Evolutionary conservation across 192 early-diverging fungal genomes (phyloP), one percentile per base, ranked within the genome.

Genomic region (Diversispora epigaea): DNA sequence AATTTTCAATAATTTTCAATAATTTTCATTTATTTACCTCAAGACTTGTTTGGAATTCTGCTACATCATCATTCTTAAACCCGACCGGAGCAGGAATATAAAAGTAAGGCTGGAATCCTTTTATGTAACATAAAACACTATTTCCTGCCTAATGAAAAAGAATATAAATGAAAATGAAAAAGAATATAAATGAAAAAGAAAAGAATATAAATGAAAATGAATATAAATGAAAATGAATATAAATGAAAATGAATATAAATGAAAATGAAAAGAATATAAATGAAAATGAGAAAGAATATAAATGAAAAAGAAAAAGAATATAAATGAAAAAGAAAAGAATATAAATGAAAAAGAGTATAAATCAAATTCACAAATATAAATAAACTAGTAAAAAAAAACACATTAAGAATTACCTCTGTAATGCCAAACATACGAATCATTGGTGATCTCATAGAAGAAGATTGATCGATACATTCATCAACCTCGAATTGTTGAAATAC

Each of bases 401-500:
- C 25, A 43, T 64, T 0, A 2, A 4, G 14, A 69, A 84, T 22
- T 76, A 92, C 92, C 72, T 90, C 87, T 1, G 95, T 97, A 8
- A 94, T 84, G 54, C 97, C 97, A 79, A 82, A 97, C 84, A 98
- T 83, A 3, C 95, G 88, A 52, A 95, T 77, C 6, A 88, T 81
- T 8, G 94, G 89, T 15, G 78, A 66, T 32, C 88, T 86, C 14
- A 69, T 57, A 22, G 47, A 49, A 4, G 79, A 71, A 40, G 12
- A 44, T 17, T 32, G 32, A 54, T 89, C 85, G 63, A 87, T 86
- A 79, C 90, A 86, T 46, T 99, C 95, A 75, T 97, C 95, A 44
- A 94, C 85, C 73, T 99, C 97, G 81, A 99, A 91, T 78, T 99
- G 97, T 80, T 98, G 96, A 73, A 99, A 99, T 0, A 96, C 92